phyloP scores from a whole-genome alignment of 2,329 filamentous ascomycete genomes.

The Sarocladium kiliense region DNA sequence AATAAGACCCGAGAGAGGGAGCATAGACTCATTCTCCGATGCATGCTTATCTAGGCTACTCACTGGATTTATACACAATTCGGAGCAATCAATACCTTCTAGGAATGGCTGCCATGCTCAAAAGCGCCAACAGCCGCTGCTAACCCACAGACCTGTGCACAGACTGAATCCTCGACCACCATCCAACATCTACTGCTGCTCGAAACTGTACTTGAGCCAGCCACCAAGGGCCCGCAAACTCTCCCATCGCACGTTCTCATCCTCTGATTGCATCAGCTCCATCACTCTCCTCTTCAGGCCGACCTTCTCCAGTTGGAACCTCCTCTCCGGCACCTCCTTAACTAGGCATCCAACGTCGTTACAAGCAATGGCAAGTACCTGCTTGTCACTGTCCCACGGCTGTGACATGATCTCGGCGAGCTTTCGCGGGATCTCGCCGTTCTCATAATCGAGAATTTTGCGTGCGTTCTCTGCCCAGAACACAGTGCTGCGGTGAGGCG shows the following conservation, averaged over 20 bases:
- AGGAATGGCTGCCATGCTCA: background rate
- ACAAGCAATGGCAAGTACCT: slow-evolving; percentile 87
- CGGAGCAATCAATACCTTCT: slow-evolving; percentile 1
- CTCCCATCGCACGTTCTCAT: slow-evolving; percentile 90
- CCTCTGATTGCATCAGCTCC: slow-evolving; percentile 86
- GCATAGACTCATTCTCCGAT: background rate
- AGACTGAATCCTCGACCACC: background rate
- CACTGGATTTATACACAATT: background rate
- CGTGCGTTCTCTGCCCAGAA: slow-evolving; percentile 93
- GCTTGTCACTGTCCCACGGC: slow-evolving; percentile 74
- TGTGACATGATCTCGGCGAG: slow-evolving; percentile 76
- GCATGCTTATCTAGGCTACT: background rate
- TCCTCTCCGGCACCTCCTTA: slow-evolving; percentile 81
- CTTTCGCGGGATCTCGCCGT: slow-evolving; percentile 72
- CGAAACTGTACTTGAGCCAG: slow-evolving; percentile 62
- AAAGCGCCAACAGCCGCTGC: background rate
- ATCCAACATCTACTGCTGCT: slow-evolving; percentile 25
- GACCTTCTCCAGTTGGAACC: slow-evolving; percentile 72
- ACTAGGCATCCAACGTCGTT: slow-evolving; percentile 88
- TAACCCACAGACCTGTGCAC: background rate
- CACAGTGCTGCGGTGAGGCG: slow-evolving; percentile 76
- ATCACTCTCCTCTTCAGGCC: slow-evolving; percentile 84
- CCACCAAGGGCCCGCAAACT: slow-evolving; percentile 74
- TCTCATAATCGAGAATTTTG: slow-evolving; percentile 77
- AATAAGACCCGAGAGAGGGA: background rate